phyloP scores from a whole-genome alignment of 495 filamentous ascomycete genomes.

The Podospora comata region DNA sequence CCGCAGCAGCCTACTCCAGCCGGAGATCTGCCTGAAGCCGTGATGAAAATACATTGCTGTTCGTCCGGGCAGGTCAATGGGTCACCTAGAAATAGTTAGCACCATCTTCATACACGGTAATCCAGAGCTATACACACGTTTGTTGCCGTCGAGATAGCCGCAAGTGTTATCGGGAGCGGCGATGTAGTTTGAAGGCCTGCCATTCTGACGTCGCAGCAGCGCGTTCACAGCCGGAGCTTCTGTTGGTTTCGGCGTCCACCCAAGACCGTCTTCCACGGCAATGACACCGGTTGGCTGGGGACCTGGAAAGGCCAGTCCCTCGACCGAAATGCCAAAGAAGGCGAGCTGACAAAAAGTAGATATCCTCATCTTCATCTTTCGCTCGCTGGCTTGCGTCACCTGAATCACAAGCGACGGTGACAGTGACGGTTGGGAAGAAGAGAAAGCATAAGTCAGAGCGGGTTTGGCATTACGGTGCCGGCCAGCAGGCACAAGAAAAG shows the following conservation, averaged over 20 bases:
- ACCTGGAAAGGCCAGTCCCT: conserved; percentile 35
- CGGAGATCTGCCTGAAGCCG: conserved; percentile 18
- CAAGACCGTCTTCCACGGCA: conserved; percentile 17
- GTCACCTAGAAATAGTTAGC: conserved; percentile 27
- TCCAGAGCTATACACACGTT: conserved; percentile 26
- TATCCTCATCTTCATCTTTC: conserved; percentile 14
- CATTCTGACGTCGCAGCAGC: conserved; percentile 32
- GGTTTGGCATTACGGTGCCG: too few species aligned
- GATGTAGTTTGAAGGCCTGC: conserved; percentile 33
- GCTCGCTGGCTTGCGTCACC: background rate
- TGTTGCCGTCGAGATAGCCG: conserved; percentile 42
- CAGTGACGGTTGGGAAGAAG: background rate
- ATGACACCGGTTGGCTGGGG: conserved; percentile 31
- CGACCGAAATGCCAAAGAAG: conserved; percentile 33
- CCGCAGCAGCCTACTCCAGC: conserved; percentile 42
- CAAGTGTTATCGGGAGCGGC: conserved; percentile 49
- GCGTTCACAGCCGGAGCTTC: conserved; percentile 31
- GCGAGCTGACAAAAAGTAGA: conserved; percentile 20
- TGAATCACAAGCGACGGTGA: background rate
- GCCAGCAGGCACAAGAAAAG: background rate
- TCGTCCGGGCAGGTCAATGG: conserved; percentile 33
- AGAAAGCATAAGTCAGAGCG: background rate
- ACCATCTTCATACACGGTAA: background rate
- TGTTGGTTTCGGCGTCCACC: conserved; percentile 33
- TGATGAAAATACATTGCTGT: conserved; percentile 35